phyloP scores from a whole-genome alignment of 305 asterid species.

The Fraxinus baroniana region DNA sequence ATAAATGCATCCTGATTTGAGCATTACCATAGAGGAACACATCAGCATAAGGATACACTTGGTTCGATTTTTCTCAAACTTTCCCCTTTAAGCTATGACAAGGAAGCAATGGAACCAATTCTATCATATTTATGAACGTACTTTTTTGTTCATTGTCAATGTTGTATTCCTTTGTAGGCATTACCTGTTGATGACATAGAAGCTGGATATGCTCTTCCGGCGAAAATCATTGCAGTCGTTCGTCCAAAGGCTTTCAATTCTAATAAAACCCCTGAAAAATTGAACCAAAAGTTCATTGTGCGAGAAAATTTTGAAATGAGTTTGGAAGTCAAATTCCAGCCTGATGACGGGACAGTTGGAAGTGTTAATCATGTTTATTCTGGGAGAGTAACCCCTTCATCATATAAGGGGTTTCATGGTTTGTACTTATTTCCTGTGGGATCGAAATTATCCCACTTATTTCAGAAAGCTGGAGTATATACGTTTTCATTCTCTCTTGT shows the following conservation, averaged over 20 bases:
- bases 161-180: constrained; percentile 38
- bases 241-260: constrained; percentile 48
- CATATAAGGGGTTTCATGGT: constrained; percentile 46
- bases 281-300: constrained; percentile 52
- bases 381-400: constrained; percentile 24
- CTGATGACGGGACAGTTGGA: constrained; percentile 6
- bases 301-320: constrained; percentile 40
- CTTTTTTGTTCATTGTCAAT: not conserved
- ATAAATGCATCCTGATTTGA: not conserved
- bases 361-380: constrained; percentile 31
- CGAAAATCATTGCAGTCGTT: constrained; percentile 51
- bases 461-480: constrained; percentile 52
- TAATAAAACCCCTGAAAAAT: constrained; percentile 27
- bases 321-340: constrained; percentile 26
- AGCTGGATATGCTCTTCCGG: constrained; percentile 56
- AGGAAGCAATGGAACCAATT: not conserved
- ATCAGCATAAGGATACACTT: not conserved
- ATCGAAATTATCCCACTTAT: constrained; percentile 27
- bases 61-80: not conserved
- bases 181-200: constrained; percentile 37
- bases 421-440: constrained; percentile 43
- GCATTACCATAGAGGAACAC: not conserved
- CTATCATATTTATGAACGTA: constrained; percentile 1
- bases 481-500: constrained; percentile 56
- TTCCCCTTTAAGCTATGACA: not conserved